Conservation (phyloP, 1,284 basidiomycete genomes). For the Trichosporon faecale region DNA sequence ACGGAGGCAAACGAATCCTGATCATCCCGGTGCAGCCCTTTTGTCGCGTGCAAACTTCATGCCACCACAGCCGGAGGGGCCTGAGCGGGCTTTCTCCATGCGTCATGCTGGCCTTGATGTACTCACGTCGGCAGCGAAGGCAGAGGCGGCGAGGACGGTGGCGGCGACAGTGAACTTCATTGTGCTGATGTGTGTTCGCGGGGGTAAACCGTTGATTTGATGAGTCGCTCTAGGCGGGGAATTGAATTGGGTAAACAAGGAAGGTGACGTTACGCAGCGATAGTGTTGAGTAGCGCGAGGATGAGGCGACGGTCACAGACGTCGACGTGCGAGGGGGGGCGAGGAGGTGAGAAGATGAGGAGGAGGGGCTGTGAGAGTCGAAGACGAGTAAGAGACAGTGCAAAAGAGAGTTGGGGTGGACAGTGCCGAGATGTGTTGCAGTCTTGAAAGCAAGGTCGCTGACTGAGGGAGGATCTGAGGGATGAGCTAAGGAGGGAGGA, state of each 20-base stretch:
- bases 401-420: constrained; percentile 8
- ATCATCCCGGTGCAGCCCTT: not conserved
- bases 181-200: not conserved
- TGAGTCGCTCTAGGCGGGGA: not conserved
- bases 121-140: constrained; percentile 22
- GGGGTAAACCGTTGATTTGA: not conserved
- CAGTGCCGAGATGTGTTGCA: not conserved
- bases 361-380: not conserved
- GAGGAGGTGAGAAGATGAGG: not conserved
- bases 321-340: constrained; percentile 5
- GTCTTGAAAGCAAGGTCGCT: constrained; percentile 1
- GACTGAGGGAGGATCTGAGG: not conserved
- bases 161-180: constrained; percentile 26
- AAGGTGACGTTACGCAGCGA: constrained; percentile 15
- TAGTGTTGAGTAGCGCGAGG: constrained; percentile 5
- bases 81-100: not conserved
- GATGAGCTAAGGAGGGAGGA: not conserved
- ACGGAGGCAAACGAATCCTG: constrained; percentile 4
- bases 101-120: not conserved
- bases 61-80: not conserved
- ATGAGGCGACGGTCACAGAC: constrained; percentile 14
- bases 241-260: constrained; percentile 12
- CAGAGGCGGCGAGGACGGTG: constrained; percentile 17
- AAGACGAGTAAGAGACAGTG: constrained; percentile 9
- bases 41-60: not conserved